Base-by-base conservation (phyloP, 2,329 filamentous ascomycete species). In the Herpotrichia juniperi region DNA sequence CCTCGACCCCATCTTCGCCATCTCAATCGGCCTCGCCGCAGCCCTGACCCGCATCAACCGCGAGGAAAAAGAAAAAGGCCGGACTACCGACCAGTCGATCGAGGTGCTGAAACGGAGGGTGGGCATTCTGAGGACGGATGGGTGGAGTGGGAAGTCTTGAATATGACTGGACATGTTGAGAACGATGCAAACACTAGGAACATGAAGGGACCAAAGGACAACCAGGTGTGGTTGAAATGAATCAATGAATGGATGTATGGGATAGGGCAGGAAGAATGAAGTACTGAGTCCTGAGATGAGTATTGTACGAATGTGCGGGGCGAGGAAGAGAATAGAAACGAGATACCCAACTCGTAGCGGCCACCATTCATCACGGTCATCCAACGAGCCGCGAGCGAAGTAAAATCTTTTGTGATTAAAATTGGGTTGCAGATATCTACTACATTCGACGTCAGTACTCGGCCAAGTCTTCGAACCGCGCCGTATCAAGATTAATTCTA, bases 1-100 rank as follows among this genome's bases (percentile, higher is more conserved):
- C 42, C 72, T 81, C 47, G 79, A 81, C 51, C 79, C 79, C 31
- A 50, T 80, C 48, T 81, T 81, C 64, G 78, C 79, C 26, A 59
- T 80, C 46, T 71, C 71, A n/a, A 77, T 81, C 48, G 79, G 79
- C 44, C 57, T 76, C 46, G 68, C 72, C 0, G 79, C 79, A 7
- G 78, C 78, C 12, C 63, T 58, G 4, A 72, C 70, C 43, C 67
- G 72, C 21, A 74, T 75, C 39, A 65, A 74, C 42, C 73, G 79
- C 14, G 79, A 81, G 56, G 78, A 81, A 57, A 77, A 75, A 50
- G 78, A 77, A 56, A 78, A 77, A 56, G 78, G 76, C 2, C 64
- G 72, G 43, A 71, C 56, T 9, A 72, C 67, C 30, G 51, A 61
- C 24, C 54, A 79, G 56, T 77, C 64, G 2, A 57, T 76, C 11